phyloP scores from a whole-genome alignment of 1,284 basidiomycete species.

The Leccinum griseonigrum region DNA sequence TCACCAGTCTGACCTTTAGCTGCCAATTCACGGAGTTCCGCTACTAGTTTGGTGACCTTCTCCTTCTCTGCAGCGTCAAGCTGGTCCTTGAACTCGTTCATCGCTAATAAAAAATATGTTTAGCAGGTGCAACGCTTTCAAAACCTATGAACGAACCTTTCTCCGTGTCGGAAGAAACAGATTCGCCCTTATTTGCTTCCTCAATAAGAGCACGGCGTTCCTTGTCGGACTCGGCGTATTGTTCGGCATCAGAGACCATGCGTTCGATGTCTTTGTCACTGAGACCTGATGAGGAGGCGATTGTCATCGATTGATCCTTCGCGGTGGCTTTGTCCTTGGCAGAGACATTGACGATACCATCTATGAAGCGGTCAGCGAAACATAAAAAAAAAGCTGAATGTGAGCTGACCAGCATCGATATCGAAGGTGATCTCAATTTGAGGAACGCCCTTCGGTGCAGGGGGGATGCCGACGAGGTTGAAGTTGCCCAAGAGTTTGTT shows the following conservation, averaged over 20 bases:
- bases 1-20: constrained; percentile 91
- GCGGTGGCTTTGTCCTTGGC: constrained; percentile 97
- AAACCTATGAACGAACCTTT: constrained; percentile 61
- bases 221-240: constrained; percentile 92
- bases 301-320: constrained; percentile 98
- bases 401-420: constrained; percentile 83
- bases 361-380: constrained; percentile 32
- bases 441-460: constrained; percentile 96
- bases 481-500: constrained; percentile 99
- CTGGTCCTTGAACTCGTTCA: constrained; percentile 98
- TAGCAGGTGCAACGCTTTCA: not conserved
- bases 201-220: constrained; percentile 87
- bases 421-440: constrained; percentile 99
- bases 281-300: constrained; percentile 95
- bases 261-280: constrained; percentile 96
- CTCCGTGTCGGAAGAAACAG: constrained; percentile 92
- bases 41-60: constrained; percentile 86
- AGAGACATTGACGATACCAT: constrained; percentile 96
- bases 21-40: constrained; percentile 88
- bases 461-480: constrained; percentile 97
- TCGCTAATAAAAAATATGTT: constrained; percentile 47
- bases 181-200: constrained; percentile 97
- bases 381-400: not conserved
- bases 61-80: constrained; percentile 91
- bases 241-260: constrained; percentile 95